Conservation (phyloP, 78 protist genomes). For the Bodo saltans region DNA sequence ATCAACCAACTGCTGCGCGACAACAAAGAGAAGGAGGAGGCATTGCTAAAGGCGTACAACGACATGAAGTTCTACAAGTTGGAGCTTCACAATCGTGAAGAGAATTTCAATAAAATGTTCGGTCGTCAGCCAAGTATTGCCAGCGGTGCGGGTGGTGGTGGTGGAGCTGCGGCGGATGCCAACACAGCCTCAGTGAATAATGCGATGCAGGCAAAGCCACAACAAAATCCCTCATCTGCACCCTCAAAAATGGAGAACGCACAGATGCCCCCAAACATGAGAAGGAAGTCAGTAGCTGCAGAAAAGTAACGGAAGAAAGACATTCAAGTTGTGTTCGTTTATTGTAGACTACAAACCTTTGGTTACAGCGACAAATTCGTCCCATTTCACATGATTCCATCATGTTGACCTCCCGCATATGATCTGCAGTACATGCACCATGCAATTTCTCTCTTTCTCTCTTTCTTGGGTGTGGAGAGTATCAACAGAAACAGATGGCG, state of each 20-base stretch:
- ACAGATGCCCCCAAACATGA: no score
- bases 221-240: not conserved
- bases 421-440: no score
- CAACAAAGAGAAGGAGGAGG: not conserved
- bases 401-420: no score
- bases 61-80: conserved; percentile 43
- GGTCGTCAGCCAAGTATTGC: conserved; percentile 44
- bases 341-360: no score
- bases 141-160: not conserved
- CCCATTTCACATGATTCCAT: no score
- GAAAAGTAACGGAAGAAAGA: no score
- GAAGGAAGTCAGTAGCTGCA: no score
- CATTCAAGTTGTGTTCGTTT: no score
- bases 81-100: conserved; percentile 59
- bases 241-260: no score
- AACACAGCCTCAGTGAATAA: not conserved
- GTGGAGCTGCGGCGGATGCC: not conserved
- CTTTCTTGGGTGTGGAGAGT: no score
- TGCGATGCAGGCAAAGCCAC: not conserved
- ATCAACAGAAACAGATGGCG: conserved; percentile 24
- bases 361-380: no score
- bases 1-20: conserved; percentile 13
- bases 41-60: not conserved
- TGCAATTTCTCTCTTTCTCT: no score
- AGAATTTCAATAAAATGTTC: conserved; percentile 48